phyloP scores from a whole-genome alignment of 2,329 filamentous ascomycete species.

The Stemphylium beticola region DNA sequence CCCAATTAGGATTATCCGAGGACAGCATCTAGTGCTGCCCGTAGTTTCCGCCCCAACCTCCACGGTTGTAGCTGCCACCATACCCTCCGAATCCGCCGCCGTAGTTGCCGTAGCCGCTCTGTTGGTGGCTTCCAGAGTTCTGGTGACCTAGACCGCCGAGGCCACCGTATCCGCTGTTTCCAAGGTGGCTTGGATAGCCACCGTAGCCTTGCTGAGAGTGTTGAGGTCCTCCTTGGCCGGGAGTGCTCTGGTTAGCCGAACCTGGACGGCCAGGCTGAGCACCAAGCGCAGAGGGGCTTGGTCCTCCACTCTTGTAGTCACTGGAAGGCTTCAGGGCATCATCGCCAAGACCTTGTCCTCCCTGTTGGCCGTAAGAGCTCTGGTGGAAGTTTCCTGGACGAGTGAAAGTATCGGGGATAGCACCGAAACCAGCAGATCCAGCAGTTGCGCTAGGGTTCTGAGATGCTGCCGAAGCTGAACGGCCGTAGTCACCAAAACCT shows the following conservation, averaged over 20 bases:
- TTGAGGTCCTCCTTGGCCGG: slow-evolving; percentile 59
- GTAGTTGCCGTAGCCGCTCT: slow-evolving; percentile 52
- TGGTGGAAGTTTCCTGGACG: slow-evolving; percentile 63
- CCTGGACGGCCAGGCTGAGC: slow-evolving; percentile 66
- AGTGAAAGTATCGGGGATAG: slow-evolving; percentile 65
- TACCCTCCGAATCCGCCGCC: slow-evolving; percentile 52
- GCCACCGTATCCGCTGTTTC: slow-evolving; percentile 59
- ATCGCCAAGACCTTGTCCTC: slow-evolving; percentile 56
- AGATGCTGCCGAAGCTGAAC: slow-evolving; percentile 64
- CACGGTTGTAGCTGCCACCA: slow-evolving; percentile 52
- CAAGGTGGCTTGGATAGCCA: slow-evolving; percentile 60
- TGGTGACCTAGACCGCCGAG: slow-evolving; percentile 61
- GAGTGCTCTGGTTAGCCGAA: slow-evolving; percentile 66
- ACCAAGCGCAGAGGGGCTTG: slow-evolving; percentile 65
- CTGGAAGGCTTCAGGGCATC: slow-evolving; percentile 65
- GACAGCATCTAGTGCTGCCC: slow-evolving; percentile 42
- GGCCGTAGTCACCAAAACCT: slow-evolving; percentile 65
- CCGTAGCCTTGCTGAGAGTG: slow-evolving; percentile 65
- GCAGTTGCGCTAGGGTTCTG: slow-evolving; percentile 59
- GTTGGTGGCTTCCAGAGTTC: slow-evolving; percentile 53
- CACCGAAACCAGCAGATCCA: slow-evolving; percentile 57
- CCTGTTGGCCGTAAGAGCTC: slow-evolving; percentile 54
- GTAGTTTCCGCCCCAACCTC: slow-evolving; percentile 59
- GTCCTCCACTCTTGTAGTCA: slow-evolving; percentile 62
- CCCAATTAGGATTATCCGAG: slow-evolving; percentile 4